Evolutionary conservation across 331 rosid genomes (phyloP).

Genomic region (Pyrus hybrid): DNA sequence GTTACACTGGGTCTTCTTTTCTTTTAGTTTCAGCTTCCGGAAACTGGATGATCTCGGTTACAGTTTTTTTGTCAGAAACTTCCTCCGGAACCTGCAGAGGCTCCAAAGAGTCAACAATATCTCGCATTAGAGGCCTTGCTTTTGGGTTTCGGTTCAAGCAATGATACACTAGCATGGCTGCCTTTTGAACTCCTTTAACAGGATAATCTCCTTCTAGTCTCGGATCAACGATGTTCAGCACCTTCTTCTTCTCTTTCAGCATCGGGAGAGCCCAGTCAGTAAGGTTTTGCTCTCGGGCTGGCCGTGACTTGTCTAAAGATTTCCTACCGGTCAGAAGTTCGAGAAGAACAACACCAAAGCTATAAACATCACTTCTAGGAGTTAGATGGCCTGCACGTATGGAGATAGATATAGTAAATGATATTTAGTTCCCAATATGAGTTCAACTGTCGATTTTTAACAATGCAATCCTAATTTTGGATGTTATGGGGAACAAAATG

Average conservation of each 20-base stretch:
- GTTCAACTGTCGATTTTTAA: background rate
- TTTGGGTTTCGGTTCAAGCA: slow-evolving; percentile 92
- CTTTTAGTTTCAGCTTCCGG: slow-evolving; percentile 29
- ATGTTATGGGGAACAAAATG: background rate
- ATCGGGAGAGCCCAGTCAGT: slow-evolving; percentile 92
- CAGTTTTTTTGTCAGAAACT: slow-evolving; percentile 36
- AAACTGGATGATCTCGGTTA: slow-evolving; percentile 44
- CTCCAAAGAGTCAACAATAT: slow-evolving; percentile 87
- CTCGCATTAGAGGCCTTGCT: slow-evolving; percentile 96
- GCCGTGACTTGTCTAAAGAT: slow-evolving; percentile 70
- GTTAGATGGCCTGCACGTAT: slow-evolving; percentile 71
- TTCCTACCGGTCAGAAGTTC: slow-evolving; percentile 89
- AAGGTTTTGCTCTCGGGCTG: slow-evolving; percentile 86
- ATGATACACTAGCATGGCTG: slow-evolving; percentile 86
- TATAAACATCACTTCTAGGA: slow-evolving; percentile 91
- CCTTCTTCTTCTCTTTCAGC: slow-evolving; percentile 85
- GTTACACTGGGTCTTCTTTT: slow-evolving; percentile 28
- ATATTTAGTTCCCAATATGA: background rate
- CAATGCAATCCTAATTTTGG: background rate
- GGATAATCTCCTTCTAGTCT: slow-evolving; percentile 81
- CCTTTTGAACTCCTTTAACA: slow-evolving; percentile 68
- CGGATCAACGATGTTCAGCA: slow-evolving; percentile 63
- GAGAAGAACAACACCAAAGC: slow-evolving; percentile 90
- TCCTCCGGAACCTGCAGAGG: slow-evolving; percentile 59
- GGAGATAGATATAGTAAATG: background rate